Evolutionary conservation across 208 protist species (phyloP).

Genomic region (Giardia muris): DNA sequence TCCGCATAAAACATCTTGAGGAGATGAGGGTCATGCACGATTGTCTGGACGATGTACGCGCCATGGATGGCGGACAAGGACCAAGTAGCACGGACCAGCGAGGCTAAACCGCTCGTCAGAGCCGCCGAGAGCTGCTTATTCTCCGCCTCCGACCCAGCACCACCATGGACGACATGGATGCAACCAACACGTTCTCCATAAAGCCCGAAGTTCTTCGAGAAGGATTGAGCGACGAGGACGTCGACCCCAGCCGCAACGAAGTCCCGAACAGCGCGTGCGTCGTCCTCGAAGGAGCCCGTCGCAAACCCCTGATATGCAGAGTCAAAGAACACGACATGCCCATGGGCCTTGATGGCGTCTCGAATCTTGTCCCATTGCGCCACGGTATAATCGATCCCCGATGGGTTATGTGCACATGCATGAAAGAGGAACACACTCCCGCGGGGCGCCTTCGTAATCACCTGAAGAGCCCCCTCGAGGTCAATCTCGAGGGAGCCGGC

Average conservation of each 20-base stretch:
- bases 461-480: slow-evolving; percentile 48
- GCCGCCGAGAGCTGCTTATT: not conserved
- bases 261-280: slow-evolving; percentile 31
- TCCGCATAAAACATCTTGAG: slow-evolving; percentile 3
- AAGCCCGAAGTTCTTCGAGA: slow-evolving; percentile 43
- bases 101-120: not conserved
- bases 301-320: slow-evolving; percentile 44
- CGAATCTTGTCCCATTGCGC: slow-evolving; percentile 32
- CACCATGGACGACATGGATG: not conserved
- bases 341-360: slow-evolving; percentile 9
- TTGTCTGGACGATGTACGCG: slow-evolving; percentile 15
- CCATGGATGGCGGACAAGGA: slow-evolving; percentile 31
- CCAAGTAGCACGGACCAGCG: not conserved
- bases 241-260: slow-evolving; percentile 5
- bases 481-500: slow-evolving; percentile 46
- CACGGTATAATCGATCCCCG: slow-evolving; percentile 32
- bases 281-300: slow-evolving; percentile 41
- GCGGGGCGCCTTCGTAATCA: slow-evolving; percentile 30
- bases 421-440: slow-evolving; percentile 34
- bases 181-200: slow-evolving; percentile 35
- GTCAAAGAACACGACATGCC: slow-evolving; percentile 34
- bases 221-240: slow-evolving; percentile 28
- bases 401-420: slow-evolving; percentile 38
- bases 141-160: not conserved
- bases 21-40: not conserved